Evolutionary conservation across 768 basidiomycete genomes (phyloP), one percentile per base, ranked within the genome.

Genomic region (Lactarius pseudohatsudake): DNA sequence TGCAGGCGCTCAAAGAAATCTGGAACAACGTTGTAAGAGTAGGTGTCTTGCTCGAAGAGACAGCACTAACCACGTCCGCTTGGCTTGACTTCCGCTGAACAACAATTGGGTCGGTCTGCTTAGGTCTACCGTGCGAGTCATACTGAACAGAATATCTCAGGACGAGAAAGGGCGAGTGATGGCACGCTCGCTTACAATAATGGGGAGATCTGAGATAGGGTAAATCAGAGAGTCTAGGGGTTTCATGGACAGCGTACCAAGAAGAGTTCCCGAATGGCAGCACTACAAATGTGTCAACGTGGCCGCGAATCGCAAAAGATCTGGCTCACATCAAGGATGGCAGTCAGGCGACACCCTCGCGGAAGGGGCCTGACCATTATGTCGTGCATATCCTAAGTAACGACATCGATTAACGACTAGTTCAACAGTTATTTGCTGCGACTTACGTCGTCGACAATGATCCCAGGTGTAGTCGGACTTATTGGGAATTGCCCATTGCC

Each of bases 301-400:
- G 32, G 7, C 28, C 10, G 5, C 7, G 34, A 3, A 30, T 16
- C 18, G 11, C 4, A 3, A 16, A 10, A 2, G 26, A 61, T 16
- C 41, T 18, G 3, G 26, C 64, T 61, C 34, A 65, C 64, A 8
- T 65, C 64, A 4, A 56, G 43, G 8, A 65, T 13, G 3, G 59
- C 59, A n/a, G 64, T 65, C 59, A 65, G 32, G 16, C 64, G 64
- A 61, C 64, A 65, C 3, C 28, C 8, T 2, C 1, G 6, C 8
- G 53, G 59, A 56, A 65, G 64, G 15, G 32, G 26, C 0, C 38
- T n/a, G 30, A 65, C 64, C 59, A 65, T 56, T 11, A 65, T 16
- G 3, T 22, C 4, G 15, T 65, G 32, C 3, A 65, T 65, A 0
- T 1, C 1, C 64, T 65, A 30, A 18, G 2, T 8, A 16, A 30